phyloP scores from a whole-genome alignment of 345 rosid genomes.

The Alliaria petiolata region DNA sequence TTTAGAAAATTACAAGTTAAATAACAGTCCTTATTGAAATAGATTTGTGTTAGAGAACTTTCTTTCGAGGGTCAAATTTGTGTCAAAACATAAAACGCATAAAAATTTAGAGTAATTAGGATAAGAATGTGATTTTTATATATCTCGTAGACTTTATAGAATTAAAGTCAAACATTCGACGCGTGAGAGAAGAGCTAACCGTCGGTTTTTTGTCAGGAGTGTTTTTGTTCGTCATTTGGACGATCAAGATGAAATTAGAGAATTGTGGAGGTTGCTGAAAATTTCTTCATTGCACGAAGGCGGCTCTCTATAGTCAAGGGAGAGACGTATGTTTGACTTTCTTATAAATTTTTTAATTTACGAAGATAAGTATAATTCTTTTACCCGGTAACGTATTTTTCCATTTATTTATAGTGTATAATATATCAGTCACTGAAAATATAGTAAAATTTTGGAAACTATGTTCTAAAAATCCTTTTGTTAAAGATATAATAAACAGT shows the following conservation, averaged over 20 bases:
- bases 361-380: not conserved
- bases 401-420: too few relatives aligned
- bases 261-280: not conserved
- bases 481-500: too few relatives aligned
- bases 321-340: not conserved
- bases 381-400: not conserved
- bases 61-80: not conserved
- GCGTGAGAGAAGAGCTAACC: not conserved
- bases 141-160: not conserved
- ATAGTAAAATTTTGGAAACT: too few relatives aligned
- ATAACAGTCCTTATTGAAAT: not conserved
- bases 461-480: too few relatives aligned
- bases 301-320: not conserved
- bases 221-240: not conserved
- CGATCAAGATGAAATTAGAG: not conserved
- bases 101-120: not conserved
- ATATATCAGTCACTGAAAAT: too few relatives aligned
- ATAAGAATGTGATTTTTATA: not conserved
- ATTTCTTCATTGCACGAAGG: not conserved
- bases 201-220: not conserved
- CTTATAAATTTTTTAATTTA: not conserved
- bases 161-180: not conserved
- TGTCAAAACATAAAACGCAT: not conserved
- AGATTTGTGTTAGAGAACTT: not conserved
- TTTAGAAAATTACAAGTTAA: too few relatives aligned